phyloP scores from a whole-genome alignment of 768 basidiomycete species.

The Baorangia bicolor region DNA sequence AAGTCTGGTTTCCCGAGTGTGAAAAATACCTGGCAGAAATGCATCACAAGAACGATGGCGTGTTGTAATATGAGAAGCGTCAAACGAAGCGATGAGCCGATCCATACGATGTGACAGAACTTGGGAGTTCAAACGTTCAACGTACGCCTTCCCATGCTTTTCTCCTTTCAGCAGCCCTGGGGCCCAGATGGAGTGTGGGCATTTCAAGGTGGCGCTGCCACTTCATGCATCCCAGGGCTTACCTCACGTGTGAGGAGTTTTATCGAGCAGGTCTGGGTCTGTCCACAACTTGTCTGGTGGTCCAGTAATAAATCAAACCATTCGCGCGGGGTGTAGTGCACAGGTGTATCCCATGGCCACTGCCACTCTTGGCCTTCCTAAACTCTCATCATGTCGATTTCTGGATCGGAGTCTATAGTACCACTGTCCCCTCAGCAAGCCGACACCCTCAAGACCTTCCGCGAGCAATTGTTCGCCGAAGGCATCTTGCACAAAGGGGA shows the following conservation, averaged over 20 bases:
- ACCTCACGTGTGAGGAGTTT: neutral
- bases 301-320: slow-evolving; percentile 1
- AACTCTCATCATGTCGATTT: slow-evolving; percentile 13
- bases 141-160: neutral
- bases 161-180: neutral
- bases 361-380: neutral
- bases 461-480: slow-evolving; percentile 50
- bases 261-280: neutral
- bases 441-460: slow-evolving; percentile 49
- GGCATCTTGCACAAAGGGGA: slow-evolving; percentile 59
- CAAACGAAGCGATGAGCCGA: too few species aligned
- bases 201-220: neutral
- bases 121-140: neutral
- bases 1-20: neutral
- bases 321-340: neutral
- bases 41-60: neutral
- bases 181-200: neutral
- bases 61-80: neutral
- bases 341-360: neutral
- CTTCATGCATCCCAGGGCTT: neutral
- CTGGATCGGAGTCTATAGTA: neutral
- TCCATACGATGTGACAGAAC: too few species aligned
- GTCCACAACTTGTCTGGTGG: neutral
- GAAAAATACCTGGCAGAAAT: neutral
- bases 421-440: slow-evolving; percentile 27